Evolutionary conservation across 2,329 filamentous ascomycete genomes (phyloP), one percentile per base, ranked within the genome.

Genomic region (Onygena corvina): DNA sequence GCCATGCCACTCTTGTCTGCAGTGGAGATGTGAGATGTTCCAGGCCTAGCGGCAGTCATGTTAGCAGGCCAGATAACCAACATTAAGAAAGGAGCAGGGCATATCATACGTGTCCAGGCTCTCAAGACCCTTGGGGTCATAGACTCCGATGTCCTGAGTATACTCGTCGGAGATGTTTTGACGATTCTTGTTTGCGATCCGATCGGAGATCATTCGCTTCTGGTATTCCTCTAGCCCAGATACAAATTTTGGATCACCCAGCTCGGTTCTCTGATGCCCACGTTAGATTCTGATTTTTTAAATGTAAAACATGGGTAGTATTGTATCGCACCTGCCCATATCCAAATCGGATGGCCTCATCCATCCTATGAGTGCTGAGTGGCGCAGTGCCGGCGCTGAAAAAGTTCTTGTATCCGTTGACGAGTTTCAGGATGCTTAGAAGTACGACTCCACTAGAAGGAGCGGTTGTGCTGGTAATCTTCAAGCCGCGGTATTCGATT

Each of bases 261-360:
- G 76, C 23, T 81, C 74, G n/a, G 80, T 75, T 50, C 88, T 80
- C 58, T 83, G 71, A 3, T 4, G 14, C n/a, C 11, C 6, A 18
- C 20, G 21, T 49, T 30, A 49, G 35, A 27, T 47, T 9, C 7
- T 33, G 20, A 35, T n/a, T n/a, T n/a, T n/a, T n/a, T n/a, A 33
- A 49, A 16, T 33, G 21, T 25, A 5, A 29, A 14, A 14, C 2
- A 23, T 42, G 4, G 14, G 36, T 7, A 42, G n/a, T n/a, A 8
- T 8, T n/a, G 21, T 25, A 42, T 21, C 21, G 33, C 55, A 70
- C 68, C 62, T 72, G 64, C 31, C 83, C 88, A 62, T 95, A 96
- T 2, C 79, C 88, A 63, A 94, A 96, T 18, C 87, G 78, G 70
- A 94, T 86, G 9, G 88, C 84, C 71, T 96, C 92, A 60, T 87